A percentile compares a stretch with the other conserved stretches of the same genome.
Evolutionary conservation across 371 early-diverging fungal species (phyloP).

Genomic region (Astathelohania contejeani): DNA sequence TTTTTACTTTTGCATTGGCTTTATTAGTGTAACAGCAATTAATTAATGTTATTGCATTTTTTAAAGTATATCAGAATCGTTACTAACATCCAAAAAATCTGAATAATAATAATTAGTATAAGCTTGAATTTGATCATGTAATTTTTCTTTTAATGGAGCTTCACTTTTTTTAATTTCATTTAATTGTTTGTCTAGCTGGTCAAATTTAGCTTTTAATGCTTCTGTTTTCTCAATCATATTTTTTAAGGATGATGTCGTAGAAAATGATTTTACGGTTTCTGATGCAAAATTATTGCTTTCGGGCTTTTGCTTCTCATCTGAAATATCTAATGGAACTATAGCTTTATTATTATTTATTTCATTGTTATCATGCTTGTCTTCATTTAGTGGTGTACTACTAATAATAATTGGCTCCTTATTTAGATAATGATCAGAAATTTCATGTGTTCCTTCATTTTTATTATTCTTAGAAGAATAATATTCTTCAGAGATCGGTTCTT

Average conservation of each 20-base stretch:
- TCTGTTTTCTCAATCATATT: slow-evolving; percentile 50
- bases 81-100: slow-evolving; percentile 26
- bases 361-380: too few species aligned
- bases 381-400: too few species aligned
- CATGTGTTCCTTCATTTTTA: too few species aligned
- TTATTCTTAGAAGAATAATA: too few species aligned
- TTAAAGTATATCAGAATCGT: slow-evolving; percentile 39
- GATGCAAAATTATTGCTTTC: not conserved
- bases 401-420: too few species aligned
- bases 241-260: slow-evolving; percentile 46
- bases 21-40: too few species aligned
- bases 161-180: slow-evolving; percentile 41
- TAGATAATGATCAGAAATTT: too few species aligned
- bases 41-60: too few species aligned
- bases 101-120: slow-evolving; percentile 37
- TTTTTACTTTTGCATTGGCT: too few species aligned
- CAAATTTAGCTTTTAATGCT: slow-evolving; percentile 44
- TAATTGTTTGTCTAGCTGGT: slow-evolving; percentile 45
- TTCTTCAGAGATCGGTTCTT: too few species aligned
- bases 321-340: not conserved
- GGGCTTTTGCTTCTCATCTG: not conserved
- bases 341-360: not conserved
- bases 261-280: slow-evolving; percentile 27
- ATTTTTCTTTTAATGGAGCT: slow-evolving; percentile 27
- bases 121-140: slow-evolving; percentile 22